Conservation (phyloP, 371 early-diverging fungal genomes). For the Apophysomyces trapeziformis region DNA sequence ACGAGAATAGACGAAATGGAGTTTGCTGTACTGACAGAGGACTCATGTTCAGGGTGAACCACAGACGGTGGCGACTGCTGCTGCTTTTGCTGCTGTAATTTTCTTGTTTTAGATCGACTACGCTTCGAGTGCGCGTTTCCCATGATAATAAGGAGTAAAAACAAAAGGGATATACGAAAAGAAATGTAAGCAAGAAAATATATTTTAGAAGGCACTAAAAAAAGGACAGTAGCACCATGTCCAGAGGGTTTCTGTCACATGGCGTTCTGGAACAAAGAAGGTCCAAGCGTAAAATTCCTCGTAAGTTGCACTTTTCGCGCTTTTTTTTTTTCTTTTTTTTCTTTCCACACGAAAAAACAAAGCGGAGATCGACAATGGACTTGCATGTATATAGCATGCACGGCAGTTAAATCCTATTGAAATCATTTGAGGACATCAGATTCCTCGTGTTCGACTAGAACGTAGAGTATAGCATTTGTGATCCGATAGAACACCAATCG, state of each 20-base stretch:
- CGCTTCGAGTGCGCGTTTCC: background rate
- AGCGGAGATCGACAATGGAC: no score
- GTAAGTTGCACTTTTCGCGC: background rate
- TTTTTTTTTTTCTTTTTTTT: background rate
- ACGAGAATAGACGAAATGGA: slow-evolving; percentile 3
- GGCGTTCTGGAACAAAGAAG: slow-evolving; percentile 8
- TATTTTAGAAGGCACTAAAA: background rate
- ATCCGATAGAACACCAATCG: no score
- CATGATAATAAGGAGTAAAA: background rate
- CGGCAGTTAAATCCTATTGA: no score
- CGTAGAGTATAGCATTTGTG: no score
- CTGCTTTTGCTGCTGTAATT: background rate
- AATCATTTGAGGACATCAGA: no score
- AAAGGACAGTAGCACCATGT: slow-evolving; percentile 4
- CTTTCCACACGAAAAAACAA: no score
- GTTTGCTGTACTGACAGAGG: background rate
- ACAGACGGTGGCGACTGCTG: background rate
- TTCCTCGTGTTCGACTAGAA: no score
- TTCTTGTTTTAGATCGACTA: slow-evolving; percentile 1
- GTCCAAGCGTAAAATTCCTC: background rate
- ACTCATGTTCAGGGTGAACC: background rate
- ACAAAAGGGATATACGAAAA: background rate
- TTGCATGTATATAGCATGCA: no score
- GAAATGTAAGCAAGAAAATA: background rate
- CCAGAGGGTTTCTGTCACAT: background rate